phyloP scores from a whole-genome alignment of 1,284 basidiomycete species.

The Apiotrichum montevideense region DNA sequence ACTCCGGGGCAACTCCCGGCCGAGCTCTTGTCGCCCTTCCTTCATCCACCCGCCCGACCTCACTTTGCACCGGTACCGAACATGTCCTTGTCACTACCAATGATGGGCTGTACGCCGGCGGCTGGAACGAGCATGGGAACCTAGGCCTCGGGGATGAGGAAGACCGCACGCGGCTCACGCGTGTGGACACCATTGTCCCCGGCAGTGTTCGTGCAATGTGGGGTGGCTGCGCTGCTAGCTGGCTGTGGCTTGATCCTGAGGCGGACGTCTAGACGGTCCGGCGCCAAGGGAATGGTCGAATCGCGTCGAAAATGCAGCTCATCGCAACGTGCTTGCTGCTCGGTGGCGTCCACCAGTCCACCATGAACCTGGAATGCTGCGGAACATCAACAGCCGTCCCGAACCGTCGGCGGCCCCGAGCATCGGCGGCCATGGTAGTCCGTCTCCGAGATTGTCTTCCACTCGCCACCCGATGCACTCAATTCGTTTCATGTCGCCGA shows the following conservation, averaged over 20 bases:
- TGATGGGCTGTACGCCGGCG: constrained; percentile 70
- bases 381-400: too few relatives aligned
- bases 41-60: neutral
- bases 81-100: constrained; percentile 56
- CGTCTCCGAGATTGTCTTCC: too few relatives aligned
- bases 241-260: constrained; percentile 1
- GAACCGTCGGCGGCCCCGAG: too few relatives aligned
- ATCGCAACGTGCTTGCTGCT: too few relatives aligned
- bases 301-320: too few relatives aligned
- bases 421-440: too few relatives aligned
- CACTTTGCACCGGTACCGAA: constrained; percentile 68
- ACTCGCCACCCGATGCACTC: too few relatives aligned
- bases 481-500: too few relatives aligned
- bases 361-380: too few relatives aligned
- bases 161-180: constrained; percentile 50
- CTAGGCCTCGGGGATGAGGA: constrained; percentile 60
- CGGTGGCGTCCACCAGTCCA: too few relatives aligned
- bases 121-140: constrained; percentile 95
- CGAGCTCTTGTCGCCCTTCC: constrained; percentile 2
- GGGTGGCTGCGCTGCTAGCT: constrained; percentile 15
- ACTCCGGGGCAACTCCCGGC: neutral
- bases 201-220: neutral
- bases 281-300: too few relatives aligned
- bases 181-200: constrained; percentile 1
- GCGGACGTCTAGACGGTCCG: too few relatives aligned